phyloP scores from a whole-genome alignment of 345 rosid genomes.

The Ceriops tagal region DNA sequence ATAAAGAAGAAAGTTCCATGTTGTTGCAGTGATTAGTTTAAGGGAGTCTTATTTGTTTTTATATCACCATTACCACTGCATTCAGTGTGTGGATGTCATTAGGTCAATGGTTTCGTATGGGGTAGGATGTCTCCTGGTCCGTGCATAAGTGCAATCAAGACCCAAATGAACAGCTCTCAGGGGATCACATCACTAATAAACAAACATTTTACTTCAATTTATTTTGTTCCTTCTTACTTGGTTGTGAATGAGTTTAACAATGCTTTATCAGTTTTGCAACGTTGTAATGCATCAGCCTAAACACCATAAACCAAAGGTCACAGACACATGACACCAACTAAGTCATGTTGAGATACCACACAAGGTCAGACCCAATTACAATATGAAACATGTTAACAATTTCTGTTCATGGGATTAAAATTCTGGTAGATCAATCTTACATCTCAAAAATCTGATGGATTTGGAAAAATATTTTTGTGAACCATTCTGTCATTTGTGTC shows the following conservation, averaged over 20 bases:
- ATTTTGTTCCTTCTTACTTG: not conserved
- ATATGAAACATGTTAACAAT: no score
- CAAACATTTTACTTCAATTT: not conserved
- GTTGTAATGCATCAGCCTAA: no score
- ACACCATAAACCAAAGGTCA: no score
- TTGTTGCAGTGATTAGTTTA: constrained; percentile 8
- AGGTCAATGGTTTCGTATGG: constrained; percentile 28
- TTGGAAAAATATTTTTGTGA: no score
- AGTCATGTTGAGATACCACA: no score
- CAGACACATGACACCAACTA: no score
- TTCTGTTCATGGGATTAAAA: no score
- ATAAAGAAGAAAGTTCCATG: constrained; percentile 18
- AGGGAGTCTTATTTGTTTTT: not conserved
- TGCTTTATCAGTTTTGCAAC: not conserved
- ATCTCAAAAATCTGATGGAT: no score
- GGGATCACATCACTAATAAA: not conserved
- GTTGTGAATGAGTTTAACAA: no score
- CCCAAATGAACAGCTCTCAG: constrained; percentile 21
- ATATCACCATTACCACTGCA: constrained; percentile 1
- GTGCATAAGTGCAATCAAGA: constrained; percentile 19
- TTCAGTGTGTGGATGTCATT: constrained; percentile 29
- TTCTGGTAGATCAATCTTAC: no score
- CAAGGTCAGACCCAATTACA: no score
- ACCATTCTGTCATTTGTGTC: no score
- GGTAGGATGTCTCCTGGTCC: constrained; percentile 26